Evolutionary conservation across 2,329 filamentous ascomycete genomes (phyloP).

Genomic region (Fusarium chuoi): DNA sequence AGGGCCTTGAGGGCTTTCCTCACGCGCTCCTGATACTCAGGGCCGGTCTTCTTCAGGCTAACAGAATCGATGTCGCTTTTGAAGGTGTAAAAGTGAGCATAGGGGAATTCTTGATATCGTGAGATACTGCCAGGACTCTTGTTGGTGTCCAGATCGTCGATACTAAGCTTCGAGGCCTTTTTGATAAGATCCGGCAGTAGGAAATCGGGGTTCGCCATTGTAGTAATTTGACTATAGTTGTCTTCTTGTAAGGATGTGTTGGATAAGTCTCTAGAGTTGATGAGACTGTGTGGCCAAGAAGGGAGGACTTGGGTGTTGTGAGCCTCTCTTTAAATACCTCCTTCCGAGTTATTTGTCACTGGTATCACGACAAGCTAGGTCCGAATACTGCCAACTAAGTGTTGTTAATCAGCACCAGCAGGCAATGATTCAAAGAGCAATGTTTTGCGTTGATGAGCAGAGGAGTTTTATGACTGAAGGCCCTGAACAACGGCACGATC

Average conservation of each 20-base stretch:
- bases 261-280: neutral
- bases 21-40: slow-evolving; percentile 16
- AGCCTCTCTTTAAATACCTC: slow-evolving; percentile 4
- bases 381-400: neutral
- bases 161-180: neutral
- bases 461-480: neutral
- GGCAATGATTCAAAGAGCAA: neutral
- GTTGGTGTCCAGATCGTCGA: neutral
- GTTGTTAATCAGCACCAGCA: neutral
- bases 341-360: neutral
- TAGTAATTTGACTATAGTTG: neutral
- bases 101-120: slow-evolving; percentile 13
- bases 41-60: slow-evolving; percentile 10
- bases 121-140: neutral
- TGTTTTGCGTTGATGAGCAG: neutral
- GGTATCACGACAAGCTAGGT: neutral
- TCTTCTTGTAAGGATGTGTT: neutral
- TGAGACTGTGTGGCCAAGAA: neutral
- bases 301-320: neutral
- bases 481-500: neutral
- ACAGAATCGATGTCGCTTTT: neutral
- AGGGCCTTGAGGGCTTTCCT: slow-evolving; percentile 10
- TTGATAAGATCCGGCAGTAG: neutral
- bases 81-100: neutral
- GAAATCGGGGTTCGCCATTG: slow-evolving; percentile 4